Conservation (phyloP, 495 filamentous ascomycete species). For the Neurospora tetrasperma region DNA sequence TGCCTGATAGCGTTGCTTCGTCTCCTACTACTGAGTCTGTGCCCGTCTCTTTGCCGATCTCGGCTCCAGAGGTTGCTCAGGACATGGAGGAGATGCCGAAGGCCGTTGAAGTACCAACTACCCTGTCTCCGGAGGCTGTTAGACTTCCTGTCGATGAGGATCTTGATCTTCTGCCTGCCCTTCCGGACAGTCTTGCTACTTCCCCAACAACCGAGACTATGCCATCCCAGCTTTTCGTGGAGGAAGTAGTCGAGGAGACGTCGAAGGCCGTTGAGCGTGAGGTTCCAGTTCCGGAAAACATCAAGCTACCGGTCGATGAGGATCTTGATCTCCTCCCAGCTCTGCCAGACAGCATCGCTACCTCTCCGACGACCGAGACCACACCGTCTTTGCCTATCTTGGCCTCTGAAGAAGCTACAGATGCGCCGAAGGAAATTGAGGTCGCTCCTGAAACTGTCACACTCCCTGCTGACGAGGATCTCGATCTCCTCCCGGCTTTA, state of each 20-base stretch:
- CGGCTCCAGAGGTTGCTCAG: no score
- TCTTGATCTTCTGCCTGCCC: not conserved
- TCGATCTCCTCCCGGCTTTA: not conserved
- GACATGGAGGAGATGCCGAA: no score
- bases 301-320: not conserved
- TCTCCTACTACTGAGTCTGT: not conserved
- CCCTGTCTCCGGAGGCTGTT: no score
- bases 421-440: not conserved
- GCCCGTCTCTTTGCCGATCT: not conserved
- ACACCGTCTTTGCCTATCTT: not conserved
- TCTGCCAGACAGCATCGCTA: conserved; percentile 1
- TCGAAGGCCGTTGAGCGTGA: not conserved
- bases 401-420: not conserved
- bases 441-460: not conserved
- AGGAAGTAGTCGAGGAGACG: not conserved
- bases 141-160: not conserved
- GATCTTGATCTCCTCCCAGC: not conserved
- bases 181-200: not conserved
- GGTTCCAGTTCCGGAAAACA: not conserved
- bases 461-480: not conserved
- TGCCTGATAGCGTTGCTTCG: not conserved
- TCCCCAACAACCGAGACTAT: not conserved
- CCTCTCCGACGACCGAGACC: not conserved
- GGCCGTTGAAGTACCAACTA: no score
- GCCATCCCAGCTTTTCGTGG: not conserved